phyloP scores from a whole-genome alignment of 2,329 filamentous ascomycete species.

The Microdochium nivale region DNA sequence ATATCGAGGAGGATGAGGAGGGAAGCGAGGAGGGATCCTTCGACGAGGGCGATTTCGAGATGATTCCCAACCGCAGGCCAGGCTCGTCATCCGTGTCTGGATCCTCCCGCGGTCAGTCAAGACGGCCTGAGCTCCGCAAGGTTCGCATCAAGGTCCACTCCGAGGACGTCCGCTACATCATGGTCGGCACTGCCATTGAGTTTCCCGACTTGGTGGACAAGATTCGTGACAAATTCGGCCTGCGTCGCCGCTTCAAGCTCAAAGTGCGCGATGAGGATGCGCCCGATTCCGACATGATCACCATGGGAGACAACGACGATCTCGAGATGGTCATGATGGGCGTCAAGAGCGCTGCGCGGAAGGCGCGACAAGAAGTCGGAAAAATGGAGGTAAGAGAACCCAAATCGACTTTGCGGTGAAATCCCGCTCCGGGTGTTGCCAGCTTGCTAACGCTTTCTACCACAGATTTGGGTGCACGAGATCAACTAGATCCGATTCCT shows the following conservation, averaged over 20 bases:
- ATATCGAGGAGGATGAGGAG: conserved; percentile 73
- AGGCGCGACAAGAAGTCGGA: conserved; percentile 71
- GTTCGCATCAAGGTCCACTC: conserved; percentile 89
- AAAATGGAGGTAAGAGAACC: conserved; percentile 79
- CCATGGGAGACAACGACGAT: conserved; percentile 94
- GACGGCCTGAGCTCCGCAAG: conserved; percentile 61
- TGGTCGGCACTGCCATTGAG: conserved; percentile 64
- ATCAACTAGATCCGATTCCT: background rate
- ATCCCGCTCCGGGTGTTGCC: background rate
- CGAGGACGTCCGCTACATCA: conserved; percentile 87
- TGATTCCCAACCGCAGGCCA: conserved; percentile 51
- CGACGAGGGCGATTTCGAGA: conserved; percentile 74
- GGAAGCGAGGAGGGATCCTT: conserved; percentile 66
- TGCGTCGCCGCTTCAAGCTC: conserved; percentile 74
- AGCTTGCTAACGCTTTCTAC: background rate
- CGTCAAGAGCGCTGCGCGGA: conserved; percentile 59
- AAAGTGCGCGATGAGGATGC: conserved; percentile 77
- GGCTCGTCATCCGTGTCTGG: conserved; percentile 37
- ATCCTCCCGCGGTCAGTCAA: conserved; percentile 43
- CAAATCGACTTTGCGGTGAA: background rate
- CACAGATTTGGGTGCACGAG: background rate
- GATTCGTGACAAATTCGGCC: conserved; percentile 79
- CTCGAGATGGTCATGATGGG: conserved; percentile 75
- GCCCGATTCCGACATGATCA: conserved; percentile 82
- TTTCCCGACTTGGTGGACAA: conserved; percentile 72